These are phyloP conservation scores for Chenopodium formosanum DNA, from an alignment of 148 eudicot genomes.

Conservation along the genomic window DNA sequence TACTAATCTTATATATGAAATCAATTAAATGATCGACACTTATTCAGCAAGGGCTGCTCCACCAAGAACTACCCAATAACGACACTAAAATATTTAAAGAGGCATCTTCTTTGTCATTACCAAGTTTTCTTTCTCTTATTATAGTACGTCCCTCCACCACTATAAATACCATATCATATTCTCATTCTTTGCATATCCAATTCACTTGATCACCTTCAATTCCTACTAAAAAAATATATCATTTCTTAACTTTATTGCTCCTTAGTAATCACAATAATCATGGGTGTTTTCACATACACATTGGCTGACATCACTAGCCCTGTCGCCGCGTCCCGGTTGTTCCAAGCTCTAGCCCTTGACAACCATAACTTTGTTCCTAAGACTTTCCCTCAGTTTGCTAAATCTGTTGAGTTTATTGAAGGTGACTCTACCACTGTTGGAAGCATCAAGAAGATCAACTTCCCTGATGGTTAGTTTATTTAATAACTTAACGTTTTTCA, in stretches of 20 bases:
- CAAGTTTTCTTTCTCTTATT: not conserved
- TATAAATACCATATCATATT: not conserved
- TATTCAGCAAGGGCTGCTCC: conserved; percentile 3
- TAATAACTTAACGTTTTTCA: not conserved
- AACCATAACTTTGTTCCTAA: conserved; percentile 40
- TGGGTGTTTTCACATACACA: conserved; percentile 26
- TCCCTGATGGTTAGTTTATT: conserved; percentile 23
- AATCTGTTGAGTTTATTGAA: conserved; percentile 22
- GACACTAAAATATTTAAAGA: not conserved
- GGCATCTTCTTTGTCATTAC: not conserved
- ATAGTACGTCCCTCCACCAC: not conserved
- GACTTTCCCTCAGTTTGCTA: conserved; percentile 26
- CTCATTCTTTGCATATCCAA: conserved; percentile 1
- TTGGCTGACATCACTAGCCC: conserved; percentile 26
- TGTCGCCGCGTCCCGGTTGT: conserved; percentile 24
- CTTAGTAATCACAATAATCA: not conserved
- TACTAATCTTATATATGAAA: not conserved
- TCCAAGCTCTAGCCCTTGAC: conserved; percentile 33
- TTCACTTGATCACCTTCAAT: not conserved
- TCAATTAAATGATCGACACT: not conserved
- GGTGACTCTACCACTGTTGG: conserved; percentile 32
- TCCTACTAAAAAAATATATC: no score
- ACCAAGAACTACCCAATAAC: not conserved
- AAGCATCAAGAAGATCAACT: conserved; percentile 25
- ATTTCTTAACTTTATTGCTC: no score